Evolutionary conservation across 1,284 basidiomycete species (phyloP).

Genomic region (Ganoderma multipileum): DNA sequence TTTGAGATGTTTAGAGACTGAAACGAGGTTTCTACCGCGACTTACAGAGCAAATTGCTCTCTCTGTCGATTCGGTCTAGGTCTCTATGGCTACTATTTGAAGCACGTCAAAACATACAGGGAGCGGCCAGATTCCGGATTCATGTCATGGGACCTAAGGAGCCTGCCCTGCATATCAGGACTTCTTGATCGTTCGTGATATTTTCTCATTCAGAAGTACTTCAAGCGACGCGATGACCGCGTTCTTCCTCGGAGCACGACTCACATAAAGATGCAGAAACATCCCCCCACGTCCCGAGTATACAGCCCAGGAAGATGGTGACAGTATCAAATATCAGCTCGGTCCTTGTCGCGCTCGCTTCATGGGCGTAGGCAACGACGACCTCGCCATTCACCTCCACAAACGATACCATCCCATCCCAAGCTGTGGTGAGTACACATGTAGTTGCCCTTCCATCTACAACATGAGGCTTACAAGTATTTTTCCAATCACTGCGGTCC

Average conservation of each 20-base stretch:
- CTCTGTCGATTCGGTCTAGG: too few relatives aligned
- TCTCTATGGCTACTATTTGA: too few relatives aligned
- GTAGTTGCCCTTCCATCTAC: not conserved
- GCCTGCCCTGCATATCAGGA: too few relatives aligned
- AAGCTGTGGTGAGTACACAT: conserved; percentile 32
- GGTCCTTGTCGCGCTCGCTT: conserved; percentile 15
- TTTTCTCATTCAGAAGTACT: not conserved
- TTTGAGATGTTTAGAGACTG: too few relatives aligned
- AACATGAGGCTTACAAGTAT: not conserved
- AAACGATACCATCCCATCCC: conserved; percentile 27
- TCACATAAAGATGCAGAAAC: conserved; percentile 18
- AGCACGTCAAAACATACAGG: too few relatives aligned
- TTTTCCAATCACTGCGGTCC: not conserved
- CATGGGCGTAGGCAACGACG: conserved; percentile 21
- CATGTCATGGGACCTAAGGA: too few relatives aligned
- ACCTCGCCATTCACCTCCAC: conserved; percentile 3
- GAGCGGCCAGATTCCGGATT: too few relatives aligned
- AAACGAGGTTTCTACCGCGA: too few relatives aligned
- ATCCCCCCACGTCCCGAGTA: not conserved
- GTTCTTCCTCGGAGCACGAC: not conserved
- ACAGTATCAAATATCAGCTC: conserved; percentile 11
- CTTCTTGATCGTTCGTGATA: conserved; percentile 7
- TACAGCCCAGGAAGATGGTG: conserved; percentile 18
- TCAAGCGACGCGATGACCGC: conserved; percentile 16
- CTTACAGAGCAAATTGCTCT: too few relatives aligned